Conservation (phyloP, 2,329 filamentous ascomycete species). For the Xylariales sp. region DNA sequence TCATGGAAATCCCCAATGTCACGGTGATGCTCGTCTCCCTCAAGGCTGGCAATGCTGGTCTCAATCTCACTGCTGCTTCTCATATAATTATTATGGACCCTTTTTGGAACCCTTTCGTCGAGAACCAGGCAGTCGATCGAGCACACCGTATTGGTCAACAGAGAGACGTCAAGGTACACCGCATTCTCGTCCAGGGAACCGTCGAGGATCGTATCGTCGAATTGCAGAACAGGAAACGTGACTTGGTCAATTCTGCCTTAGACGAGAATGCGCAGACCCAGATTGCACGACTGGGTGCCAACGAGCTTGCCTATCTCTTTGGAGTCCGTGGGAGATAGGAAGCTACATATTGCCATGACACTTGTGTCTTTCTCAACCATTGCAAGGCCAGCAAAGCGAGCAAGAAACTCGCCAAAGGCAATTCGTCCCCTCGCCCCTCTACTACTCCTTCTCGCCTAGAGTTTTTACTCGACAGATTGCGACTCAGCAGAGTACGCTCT, state of each 20-base stretch:
- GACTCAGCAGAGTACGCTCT: no score
- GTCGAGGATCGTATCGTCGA: constrained; percentile 83
- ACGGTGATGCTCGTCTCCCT: constrained; percentile 74
- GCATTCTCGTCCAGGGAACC: constrained; percentile 69
- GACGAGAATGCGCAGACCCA: constrained; percentile 67
- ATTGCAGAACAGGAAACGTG: constrained; percentile 73
- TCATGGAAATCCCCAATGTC: constrained; percentile 52
- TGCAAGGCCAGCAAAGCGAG: no score
- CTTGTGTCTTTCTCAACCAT: no score
- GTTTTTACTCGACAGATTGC: no score
- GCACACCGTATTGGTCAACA: constrained; percentile 83
- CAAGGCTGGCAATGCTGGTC: constrained; percentile 77
- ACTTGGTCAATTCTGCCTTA: constrained; percentile 71
- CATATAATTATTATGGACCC: constrained; percentile 89
- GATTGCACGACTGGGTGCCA: constrained; percentile 60
- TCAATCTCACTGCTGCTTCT: constrained; percentile 79
- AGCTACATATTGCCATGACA: no score
- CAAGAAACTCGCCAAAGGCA: no score
- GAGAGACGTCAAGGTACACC: constrained; percentile 70
- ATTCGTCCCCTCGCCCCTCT: no score
- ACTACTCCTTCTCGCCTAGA: no score
- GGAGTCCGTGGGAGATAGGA: no score
- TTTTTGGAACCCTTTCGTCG: constrained; percentile 92
- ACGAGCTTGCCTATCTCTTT: constrained; percentile 69
- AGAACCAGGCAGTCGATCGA: constrained; percentile 87